Evolutionary conservation across 2,329 filamentous ascomycete genomes (phyloP).

Genomic region (Pseudocercospora eumusae): DNA sequence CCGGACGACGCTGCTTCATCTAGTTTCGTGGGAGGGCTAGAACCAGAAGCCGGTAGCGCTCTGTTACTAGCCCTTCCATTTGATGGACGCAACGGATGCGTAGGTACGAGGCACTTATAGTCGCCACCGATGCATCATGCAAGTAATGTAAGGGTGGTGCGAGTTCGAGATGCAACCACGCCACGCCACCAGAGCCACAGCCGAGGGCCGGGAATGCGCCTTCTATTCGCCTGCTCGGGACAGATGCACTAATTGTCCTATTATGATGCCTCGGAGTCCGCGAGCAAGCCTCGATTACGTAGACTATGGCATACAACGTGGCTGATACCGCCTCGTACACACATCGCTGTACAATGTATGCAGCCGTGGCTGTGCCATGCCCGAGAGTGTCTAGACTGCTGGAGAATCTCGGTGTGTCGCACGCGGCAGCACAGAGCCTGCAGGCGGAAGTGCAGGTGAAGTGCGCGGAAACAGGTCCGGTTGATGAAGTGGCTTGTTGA

Average conservation of each 20-base stretch:
- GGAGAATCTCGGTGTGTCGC: conserved; percentile 5
- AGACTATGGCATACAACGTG: background rate
- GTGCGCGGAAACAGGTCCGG: background rate
- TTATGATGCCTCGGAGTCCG: conserved; percentile 15
- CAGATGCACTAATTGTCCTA: too few relatives aligned
- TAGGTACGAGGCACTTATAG: too few relatives aligned
- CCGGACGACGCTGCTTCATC: too few relatives aligned
- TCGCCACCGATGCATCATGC: background rate
- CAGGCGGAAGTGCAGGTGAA: conserved; percentile 4
- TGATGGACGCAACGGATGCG: conserved; percentile 5
- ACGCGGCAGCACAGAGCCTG: conserved; percentile 6
- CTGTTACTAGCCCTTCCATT: conserved; percentile 13
- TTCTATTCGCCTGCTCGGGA: conserved; percentile 5
- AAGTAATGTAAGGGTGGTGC: background rate
- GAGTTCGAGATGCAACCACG: background rate
- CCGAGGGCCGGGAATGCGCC: conserved; percentile 4
- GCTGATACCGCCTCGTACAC: background rate
- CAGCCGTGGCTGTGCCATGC: too few relatives aligned
- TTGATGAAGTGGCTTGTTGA: background rate
- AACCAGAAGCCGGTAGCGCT: conserved; percentile 8
- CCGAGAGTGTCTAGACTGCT: conserved; percentile 7
- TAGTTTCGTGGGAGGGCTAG: conserved; percentile 10
- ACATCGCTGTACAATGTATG: too few relatives aligned
- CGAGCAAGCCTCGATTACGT: conserved; percentile 17
- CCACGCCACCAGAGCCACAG: conserved; percentile 9